phyloP scores from a whole-genome alignment of 352 stramenopile genomes.

The Phytophthora meadii region DNA sequence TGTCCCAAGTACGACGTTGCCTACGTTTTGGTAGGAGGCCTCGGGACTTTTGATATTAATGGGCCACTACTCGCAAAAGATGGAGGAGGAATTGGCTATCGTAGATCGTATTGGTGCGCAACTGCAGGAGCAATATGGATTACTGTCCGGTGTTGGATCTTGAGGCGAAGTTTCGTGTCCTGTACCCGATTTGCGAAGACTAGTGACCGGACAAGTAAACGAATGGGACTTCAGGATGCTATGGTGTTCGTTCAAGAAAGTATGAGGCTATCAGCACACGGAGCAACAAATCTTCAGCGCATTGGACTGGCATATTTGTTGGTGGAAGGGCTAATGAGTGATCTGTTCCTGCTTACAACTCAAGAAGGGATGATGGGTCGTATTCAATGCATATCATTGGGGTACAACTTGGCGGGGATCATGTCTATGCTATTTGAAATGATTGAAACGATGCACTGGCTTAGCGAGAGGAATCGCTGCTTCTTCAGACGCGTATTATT shows the following conservation, averaged over 20 bases:
- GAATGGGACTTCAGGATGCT: slow-evolving; percentile 7
- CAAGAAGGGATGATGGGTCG: slow-evolving; percentile 15
- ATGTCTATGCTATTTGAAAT: slow-evolving; percentile 37
- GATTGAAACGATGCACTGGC: slow-evolving; percentile 26
- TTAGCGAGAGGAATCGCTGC: slow-evolving; percentile 7
- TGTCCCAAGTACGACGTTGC: slow-evolving; percentile 9
- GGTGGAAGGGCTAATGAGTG: slow-evolving; percentile 32
- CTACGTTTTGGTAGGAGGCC: slow-evolving; percentile 14
- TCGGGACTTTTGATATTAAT: slow-evolving; percentile 29
- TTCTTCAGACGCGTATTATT: slow-evolving; percentile 27
- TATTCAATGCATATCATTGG: slow-evolving; percentile 32
- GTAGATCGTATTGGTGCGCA: slow-evolving; percentile 30
- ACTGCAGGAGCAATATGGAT: slow-evolving; percentile 11
- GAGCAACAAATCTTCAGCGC: slow-evolving; percentile 34
- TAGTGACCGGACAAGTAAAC: slow-evolving; percentile 8
- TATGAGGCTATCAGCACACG: slow-evolving; percentile 28
- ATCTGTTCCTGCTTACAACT: slow-evolving; percentile 35
- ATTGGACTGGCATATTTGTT: slow-evolving; percentile 27
- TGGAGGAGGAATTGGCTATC: slow-evolving; percentile 3
- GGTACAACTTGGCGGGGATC: slow-evolving; percentile 34
- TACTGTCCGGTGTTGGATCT: slow-evolving; percentile 5
- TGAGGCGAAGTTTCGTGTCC: slow-evolving; percentile 20
- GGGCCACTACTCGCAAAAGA: slow-evolving; percentile 8
- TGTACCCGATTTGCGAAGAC: slow-evolving; percentile 17
- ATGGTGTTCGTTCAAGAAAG: slow-evolving; percentile 37